phyloP scores from a whole-genome alignment of 2,329 filamentous ascomycete genomes.

The Ascosphaera apis region DNA sequence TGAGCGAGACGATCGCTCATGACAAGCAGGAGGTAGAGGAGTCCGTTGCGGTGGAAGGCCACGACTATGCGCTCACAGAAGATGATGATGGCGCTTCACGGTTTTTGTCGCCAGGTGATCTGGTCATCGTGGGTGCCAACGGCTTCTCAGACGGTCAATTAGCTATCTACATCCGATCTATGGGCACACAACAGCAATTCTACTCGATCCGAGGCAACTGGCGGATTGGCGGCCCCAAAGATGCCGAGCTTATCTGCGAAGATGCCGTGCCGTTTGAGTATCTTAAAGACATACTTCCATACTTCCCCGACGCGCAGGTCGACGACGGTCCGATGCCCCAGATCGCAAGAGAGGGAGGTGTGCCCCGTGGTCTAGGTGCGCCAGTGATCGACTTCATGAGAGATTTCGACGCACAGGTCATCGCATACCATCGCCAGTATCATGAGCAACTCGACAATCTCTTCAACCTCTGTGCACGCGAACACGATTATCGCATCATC shows the following conservation, averaged over 20 bases:
- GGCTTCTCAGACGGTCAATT: slow-evolving; percentile 10
- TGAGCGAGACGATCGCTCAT: slow-evolving; percentile 3
- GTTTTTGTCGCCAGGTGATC: slow-evolving; percentile 18
- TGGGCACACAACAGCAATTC: slow-evolving; percentile 20
- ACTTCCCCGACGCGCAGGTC: slow-evolving; percentile 22
- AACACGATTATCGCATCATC: slow-evolving; percentile 13
- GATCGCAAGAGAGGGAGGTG: slow-evolving; percentile 17
- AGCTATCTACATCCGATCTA: slow-evolving; percentile 19
- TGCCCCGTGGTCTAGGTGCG: slow-evolving; percentile 17
- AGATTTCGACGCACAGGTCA: slow-evolving; percentile 13
- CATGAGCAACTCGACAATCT: slow-evolving; percentile 14
- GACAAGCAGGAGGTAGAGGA: slow-evolving; percentile 2
- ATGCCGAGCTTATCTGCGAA: slow-evolving; percentile 27
- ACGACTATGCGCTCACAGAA: slow-evolving; percentile 4
- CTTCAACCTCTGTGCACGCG: slow-evolving; percentile 17
- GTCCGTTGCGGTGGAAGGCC: slow-evolving; percentile 1
- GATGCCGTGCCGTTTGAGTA: slow-evolving; percentile 23
- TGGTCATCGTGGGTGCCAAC: slow-evolving; percentile 14
- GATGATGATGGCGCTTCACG: slow-evolving; percentile 12
- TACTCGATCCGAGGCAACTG: slow-evolving; percentile 22
- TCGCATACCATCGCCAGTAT: slow-evolving; percentile 15
- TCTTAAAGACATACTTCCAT: slow-evolving; percentile 25
- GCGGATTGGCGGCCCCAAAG: slow-evolving; percentile 15
- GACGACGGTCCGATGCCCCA: slow-evolving; percentile 12
- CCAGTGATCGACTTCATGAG: slow-evolving; percentile 14